A percentile compares a stretch with the other conserved stretches of the same genome.
phyloP scores from a whole-genome alignment of 768 basidiomycete species.

The Suillus discolor region DNA sequence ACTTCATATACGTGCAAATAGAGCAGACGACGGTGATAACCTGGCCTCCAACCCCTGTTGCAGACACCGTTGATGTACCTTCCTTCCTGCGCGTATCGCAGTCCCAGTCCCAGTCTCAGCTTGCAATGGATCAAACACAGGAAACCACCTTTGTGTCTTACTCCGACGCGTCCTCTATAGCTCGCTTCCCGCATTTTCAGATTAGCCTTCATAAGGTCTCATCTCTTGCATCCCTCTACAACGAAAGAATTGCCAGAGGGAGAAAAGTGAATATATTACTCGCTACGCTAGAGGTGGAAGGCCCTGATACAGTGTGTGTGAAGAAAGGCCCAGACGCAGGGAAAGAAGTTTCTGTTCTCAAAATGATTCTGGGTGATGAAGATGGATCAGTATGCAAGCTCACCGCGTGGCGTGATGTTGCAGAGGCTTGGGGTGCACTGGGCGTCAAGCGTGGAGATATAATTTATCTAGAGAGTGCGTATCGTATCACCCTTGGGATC shows the following conservation, averaged over 20 bases:
- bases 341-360: slow-evolving; percentile 66
- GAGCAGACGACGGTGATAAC: slow-evolving; percentile 55
- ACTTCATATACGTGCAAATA: slow-evolving; percentile 19
- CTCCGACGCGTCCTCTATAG: slow-evolving; percentile 73
- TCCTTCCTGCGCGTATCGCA: slow-evolving; percentile 31
- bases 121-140: slow-evolving; percentile 42
- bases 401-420: slow-evolving; percentile 78
- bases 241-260: slow-evolving; percentile 26
- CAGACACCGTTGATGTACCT: slow-evolving; percentile 22
- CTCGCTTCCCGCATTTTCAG: slow-evolving; percentile 71
- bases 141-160: slow-evolving; percentile 53
- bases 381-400: slow-evolving; percentile 68
- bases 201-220: slow-evolving; percentile 67
- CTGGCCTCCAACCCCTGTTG: slow-evolving; percentile 55
- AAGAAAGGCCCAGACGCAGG: slow-evolving; percentile 75
- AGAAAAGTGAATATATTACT: slow-evolving; percentile 61
- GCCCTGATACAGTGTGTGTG: slow-evolving; percentile 66
- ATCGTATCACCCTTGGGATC: neutral
- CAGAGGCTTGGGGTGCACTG: slow-evolving; percentile 67
- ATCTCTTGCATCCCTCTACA: slow-evolving; percentile 45
- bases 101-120: slow-evolving; percentile 19
- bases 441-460: slow-evolving; percentile 72
- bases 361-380: slow-evolving; percentile 75
- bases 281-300: slow-evolving; percentile 75
- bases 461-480: slow-evolving; percentile 68